These are phyloP conservation scores for Lentinula edodes DNA, from an alignment of 768 basidiomycete genomes.

Conservation along the genomic window DNA sequence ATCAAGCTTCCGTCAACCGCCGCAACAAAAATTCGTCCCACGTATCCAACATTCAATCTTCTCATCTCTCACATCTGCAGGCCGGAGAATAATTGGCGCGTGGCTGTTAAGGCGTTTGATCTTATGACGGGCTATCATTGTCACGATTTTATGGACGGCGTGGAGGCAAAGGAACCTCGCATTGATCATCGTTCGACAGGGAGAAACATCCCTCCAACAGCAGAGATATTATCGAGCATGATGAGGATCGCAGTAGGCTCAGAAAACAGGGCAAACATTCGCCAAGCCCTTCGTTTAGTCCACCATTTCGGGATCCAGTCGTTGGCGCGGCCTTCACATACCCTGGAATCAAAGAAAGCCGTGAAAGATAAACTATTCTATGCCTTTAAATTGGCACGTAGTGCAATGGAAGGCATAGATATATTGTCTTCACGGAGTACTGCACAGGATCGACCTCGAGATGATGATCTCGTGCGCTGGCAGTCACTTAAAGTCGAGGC, in stretches of 20 bases:
- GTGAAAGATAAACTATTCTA: constrained; percentile 34
- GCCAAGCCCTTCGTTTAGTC: constrained; percentile 58
- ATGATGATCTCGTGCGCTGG: constrained; percentile 12
- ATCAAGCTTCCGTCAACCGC: constrained; percentile 26
- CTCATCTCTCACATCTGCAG: constrained; percentile 50
- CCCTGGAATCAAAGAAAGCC: constrained; percentile 22
- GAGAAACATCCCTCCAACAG: constrained; percentile 40
- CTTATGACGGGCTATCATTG: constrained; percentile 66
- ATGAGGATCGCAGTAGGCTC: constrained; percentile 53
- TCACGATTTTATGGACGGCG: constrained; percentile 49
- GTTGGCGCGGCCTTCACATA: constrained; percentile 23
- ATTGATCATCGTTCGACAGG: constrained; percentile 37
- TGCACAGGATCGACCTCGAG: constrained; percentile 7
- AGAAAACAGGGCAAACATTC: constrained; percentile 42
- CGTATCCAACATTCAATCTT: constrained; percentile 51
- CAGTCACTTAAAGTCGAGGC: constrained; percentile 11
- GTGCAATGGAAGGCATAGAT: constrained; percentile 35
- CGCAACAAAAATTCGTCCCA: constrained; percentile 41
- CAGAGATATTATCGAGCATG: constrained; percentile 51
- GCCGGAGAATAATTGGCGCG: constrained; percentile 57
- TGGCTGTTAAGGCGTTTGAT: constrained; percentile 53
- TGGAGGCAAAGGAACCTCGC: constrained; percentile 28
- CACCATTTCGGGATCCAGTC: constrained; percentile 36
- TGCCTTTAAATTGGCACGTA: constrained; percentile 42
- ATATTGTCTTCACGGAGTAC: constrained; percentile 18